These are phyloP conservation scores for Alternaria longipes DNA, from an alignment of 2,329 filamentous ascomycete species.

Conservation along the genomic window DNA sequence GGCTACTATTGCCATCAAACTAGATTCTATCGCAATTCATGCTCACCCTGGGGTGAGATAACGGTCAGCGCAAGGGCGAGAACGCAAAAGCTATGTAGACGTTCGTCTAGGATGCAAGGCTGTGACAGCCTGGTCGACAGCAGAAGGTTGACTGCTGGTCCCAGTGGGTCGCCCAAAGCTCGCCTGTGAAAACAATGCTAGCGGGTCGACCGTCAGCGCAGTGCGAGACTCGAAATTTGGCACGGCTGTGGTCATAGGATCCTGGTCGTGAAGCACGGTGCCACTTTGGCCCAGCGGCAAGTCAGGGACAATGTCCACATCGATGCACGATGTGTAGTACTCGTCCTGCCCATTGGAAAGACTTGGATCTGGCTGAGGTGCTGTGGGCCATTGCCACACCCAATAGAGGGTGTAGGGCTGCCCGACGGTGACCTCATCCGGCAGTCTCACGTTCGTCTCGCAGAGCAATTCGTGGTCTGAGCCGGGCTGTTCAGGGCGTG, in stretches of 20 bases:
- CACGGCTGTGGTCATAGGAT: constrained; percentile 38
- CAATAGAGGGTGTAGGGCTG: constrained; percentile 82
- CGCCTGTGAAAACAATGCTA: not conserved
- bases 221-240: not conserved
- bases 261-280: constrained; percentile 37
- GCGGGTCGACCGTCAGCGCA: not conserved
- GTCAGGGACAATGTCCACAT: constrained; percentile 55
- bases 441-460: constrained; percentile 81
- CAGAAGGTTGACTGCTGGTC: no score
- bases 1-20: no score
- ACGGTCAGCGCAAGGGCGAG: no score
- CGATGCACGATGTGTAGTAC: constrained; percentile 54
- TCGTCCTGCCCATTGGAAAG: constrained; percentile 52
- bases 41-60: no score
- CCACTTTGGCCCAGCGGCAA: constrained; percentile 2
- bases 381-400: constrained; percentile 89
- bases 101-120: no score
- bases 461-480: constrained; percentile 59
- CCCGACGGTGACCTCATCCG: constrained; percentile 66
- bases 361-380: constrained; percentile 45
- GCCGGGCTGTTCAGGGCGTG: constrained; percentile 56
- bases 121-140: no score
- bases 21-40: no score
- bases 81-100: no score
- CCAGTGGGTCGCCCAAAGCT: no score